Evolutionary conservation across 306 rosid species (phyloP).

Genomic region (Vigna unguiculata): DNA sequence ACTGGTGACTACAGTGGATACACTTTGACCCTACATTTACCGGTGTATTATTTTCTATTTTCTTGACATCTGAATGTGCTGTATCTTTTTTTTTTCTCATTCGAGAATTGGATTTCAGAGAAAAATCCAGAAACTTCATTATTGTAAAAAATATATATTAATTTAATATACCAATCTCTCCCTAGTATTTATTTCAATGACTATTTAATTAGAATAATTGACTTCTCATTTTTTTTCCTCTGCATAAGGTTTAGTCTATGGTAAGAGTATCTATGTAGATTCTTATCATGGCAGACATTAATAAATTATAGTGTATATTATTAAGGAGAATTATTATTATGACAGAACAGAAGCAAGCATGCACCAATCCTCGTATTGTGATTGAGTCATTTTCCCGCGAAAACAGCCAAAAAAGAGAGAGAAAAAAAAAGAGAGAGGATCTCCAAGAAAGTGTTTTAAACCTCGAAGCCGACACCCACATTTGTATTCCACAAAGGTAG

Average conservation of each 20-base stretch:
- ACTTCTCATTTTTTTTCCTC: too few relatives aligned
- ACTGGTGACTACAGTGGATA: neutral
- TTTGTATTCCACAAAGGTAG: conserved; percentile 21
- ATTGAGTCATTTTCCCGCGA: conserved; percentile 22
- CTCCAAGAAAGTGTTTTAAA: neutral
- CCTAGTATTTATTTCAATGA: too few relatives aligned
- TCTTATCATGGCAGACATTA: neutral
- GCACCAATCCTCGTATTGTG: neutral
- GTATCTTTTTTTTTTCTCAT: too few relatives aligned
- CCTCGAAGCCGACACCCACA: conserved; percentile 26
- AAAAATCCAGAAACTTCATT: too few relatives aligned
- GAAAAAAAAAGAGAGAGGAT: neutral
- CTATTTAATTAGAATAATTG: too few relatives aligned
- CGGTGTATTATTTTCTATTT: too few relatives aligned
- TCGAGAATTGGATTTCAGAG: too few relatives aligned
- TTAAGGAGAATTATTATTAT: neutral
- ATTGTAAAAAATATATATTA: too few relatives aligned
- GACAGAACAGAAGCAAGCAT: neutral
- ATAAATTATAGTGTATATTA: neutral
- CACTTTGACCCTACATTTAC: too few relatives aligned
- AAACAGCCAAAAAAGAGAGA: neutral
- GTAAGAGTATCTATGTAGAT: neutral
- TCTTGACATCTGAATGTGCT: too few relatives aligned
- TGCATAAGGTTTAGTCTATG: neutral
- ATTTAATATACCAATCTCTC: neutral